A percentile compares a stretch with the other conserved stretches of the same genome.
Evolutionary conservation across 352 stramenopile species (phyloP).

Genomic region (Pythium insidiosum): DNA sequence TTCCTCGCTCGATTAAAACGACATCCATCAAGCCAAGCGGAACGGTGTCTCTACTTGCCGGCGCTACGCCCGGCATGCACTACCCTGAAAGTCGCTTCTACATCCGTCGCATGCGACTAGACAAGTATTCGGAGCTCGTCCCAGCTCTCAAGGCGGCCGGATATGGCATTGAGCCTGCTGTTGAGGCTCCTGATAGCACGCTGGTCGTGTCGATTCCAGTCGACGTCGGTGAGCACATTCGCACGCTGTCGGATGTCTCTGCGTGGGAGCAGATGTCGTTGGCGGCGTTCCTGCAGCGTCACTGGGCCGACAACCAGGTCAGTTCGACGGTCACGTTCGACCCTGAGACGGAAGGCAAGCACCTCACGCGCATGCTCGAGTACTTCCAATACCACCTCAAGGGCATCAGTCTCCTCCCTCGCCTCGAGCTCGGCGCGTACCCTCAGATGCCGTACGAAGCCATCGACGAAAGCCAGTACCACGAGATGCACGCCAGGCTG

Average conservation of each 20-base stretch:
- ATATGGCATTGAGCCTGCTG: constrained; percentile 72
- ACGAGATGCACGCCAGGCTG: constrained; percentile 29
- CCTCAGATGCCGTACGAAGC: constrained; percentile 90
- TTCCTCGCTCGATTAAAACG: constrained; percentile 90
- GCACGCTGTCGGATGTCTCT: constrained; percentile 75
- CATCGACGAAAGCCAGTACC: constrained; percentile 70
- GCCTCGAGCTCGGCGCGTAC: constrained; percentile 75
- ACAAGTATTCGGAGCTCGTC: constrained; percentile 77
- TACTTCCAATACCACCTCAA: constrained; percentile 95
- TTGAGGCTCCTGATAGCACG: constrained; percentile 52
- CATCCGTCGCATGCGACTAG: constrained; percentile 84
- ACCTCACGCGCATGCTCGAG: constrained; percentile 80
- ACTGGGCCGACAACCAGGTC: constrained; percentile 94
- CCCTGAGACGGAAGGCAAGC: constrained; percentile 63
- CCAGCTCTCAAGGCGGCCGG: constrained; percentile 56
- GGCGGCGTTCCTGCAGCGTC: constrained; percentile 87
- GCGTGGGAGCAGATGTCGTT: constrained; percentile 92
- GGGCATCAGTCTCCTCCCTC: constrained; percentile 85
- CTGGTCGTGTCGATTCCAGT: constrained; percentile 90
- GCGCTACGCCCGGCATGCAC: constrained; percentile 91
- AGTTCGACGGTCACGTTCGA: constrained; percentile 93
- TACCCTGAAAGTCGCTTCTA: constrained; percentile 92
- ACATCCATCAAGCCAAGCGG: constrained; percentile 89
- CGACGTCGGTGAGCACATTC: constrained; percentile 80
- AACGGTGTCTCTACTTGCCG: constrained; percentile 89